Conservation (phyloP, 169 alveolate species). For the Plasmodium relictum region DNA sequence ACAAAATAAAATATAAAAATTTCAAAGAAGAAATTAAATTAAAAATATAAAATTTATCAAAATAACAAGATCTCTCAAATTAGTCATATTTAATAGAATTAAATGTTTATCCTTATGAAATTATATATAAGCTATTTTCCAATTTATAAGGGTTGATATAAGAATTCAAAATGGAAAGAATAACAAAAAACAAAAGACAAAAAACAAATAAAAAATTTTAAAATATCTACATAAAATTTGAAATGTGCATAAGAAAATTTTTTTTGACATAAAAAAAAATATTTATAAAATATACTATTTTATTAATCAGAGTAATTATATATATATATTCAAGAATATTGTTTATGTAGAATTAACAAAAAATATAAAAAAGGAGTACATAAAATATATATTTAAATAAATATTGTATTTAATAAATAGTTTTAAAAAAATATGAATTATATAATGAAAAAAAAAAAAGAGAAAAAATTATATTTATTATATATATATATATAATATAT, state of each 20-base stretch:
- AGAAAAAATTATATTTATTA: too few species aligned
- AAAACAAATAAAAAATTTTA: conserved; percentile 37
- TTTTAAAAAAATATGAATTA: too few species aligned
- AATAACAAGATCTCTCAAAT: too few species aligned
- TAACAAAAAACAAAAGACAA: conserved; percentile 25
- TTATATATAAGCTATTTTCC: too few species aligned
- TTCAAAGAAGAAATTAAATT: too few species aligned
- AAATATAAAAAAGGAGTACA: not conserved
- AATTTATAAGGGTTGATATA: not conserved
- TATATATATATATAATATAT: too few species aligned
- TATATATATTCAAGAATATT: not conserved
- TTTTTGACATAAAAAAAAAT: conserved; percentile 28
- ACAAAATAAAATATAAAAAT: too few species aligned
- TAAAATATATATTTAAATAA: conserved; percentile 5
- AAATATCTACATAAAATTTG: not conserved
- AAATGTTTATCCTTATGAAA: too few species aligned
- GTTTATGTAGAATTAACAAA: not conserved
- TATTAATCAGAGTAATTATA: conserved; percentile 10
- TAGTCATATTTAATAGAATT: too few species aligned
- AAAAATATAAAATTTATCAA: too few species aligned
- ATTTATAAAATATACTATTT: not conserved
- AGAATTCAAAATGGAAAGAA: conserved; percentile 7
- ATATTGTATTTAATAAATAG: not conserved
- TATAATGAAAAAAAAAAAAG: too few species aligned
- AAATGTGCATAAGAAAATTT: not conserved